phyloP scores from a whole-genome alignment of 225 moss, liverwort and hornwort species.

The Climacium dendroides region DNA sequence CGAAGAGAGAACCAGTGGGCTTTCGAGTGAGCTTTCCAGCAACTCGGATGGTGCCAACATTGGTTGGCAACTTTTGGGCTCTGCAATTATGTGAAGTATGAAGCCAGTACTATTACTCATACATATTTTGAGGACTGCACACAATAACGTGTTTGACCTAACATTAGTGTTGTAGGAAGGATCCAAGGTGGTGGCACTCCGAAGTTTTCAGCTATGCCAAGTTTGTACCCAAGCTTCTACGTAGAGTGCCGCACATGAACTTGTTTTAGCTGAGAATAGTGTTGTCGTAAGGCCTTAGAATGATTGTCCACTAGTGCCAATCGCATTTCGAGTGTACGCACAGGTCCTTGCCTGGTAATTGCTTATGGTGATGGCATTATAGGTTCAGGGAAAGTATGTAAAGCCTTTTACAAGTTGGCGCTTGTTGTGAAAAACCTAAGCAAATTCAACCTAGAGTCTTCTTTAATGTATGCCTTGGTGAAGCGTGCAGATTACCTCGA shows the following conservation, averaged over 20 bases:
- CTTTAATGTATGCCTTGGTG: neutral
- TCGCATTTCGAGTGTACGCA: neutral
- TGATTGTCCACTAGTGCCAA: neutral
- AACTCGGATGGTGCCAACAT: neutral
- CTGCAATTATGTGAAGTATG: neutral
- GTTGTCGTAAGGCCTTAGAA: neutral
- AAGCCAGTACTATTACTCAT: neutral
- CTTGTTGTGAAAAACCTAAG: neutral
- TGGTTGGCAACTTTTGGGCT: neutral
- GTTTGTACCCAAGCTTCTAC: constrained; percentile 1
- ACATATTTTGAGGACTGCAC: constrained; percentile 1
- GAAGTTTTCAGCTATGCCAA: neutral
- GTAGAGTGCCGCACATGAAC: neutral
- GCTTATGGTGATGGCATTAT: neutral
- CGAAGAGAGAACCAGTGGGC: constrained; percentile 46
- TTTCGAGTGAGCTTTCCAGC: constrained; percentile 6
- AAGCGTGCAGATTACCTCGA: neutral
- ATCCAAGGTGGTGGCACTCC: neutral
- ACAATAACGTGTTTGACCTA: constrained; percentile 20
- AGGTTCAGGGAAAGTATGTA: constrained; percentile 1
- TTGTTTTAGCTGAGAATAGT: neutral
- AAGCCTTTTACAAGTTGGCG: neutral
- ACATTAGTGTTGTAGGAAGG: constrained; percentile 1
- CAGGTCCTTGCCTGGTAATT: neutral
- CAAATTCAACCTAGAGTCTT: neutral